Conservation (phyloP, 2,329 filamentous ascomycete species). For the Harringtonia aguacate region DNA sequence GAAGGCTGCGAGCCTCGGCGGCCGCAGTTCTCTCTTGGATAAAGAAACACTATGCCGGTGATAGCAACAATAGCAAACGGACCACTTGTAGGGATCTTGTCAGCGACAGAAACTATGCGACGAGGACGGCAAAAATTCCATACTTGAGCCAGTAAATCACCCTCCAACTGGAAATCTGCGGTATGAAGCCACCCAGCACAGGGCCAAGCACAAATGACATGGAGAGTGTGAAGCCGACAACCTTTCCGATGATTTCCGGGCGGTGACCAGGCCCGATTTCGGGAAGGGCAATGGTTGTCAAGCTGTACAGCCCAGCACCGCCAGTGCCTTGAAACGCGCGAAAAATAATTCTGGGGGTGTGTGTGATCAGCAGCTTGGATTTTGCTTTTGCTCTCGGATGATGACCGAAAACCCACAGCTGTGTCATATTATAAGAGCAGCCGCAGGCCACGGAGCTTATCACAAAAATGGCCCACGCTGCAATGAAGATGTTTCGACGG, state of each 20-base stretch:
- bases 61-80: constrained; percentile 23
- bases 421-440: constrained; percentile 20
- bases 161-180: constrained; percentile 42
- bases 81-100: constrained; percentile 1
- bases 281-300: constrained; percentile 45
- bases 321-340: constrained; percentile 50
- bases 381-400: too few relatives aligned
- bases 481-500: constrained; percentile 23
- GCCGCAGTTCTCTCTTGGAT: constrained; percentile 12
- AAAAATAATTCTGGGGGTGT: constrained; percentile 43
- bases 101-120: neutral
- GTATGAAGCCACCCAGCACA: constrained; percentile 44
- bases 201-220: constrained; percentile 49
- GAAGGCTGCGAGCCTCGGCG: constrained; percentile 3
- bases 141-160: constrained; percentile 55
- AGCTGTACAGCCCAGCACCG: constrained; percentile 49
- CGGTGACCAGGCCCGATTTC: constrained; percentile 43
- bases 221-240: constrained; percentile 45
- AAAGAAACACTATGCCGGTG: constrained; percentile 29
- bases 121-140: too few relatives aligned
- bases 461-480: constrained; percentile 25
- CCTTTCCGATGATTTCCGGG: constrained; percentile 41
- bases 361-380: too few relatives aligned
- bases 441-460: constrained; percentile 30
- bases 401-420: constrained; percentile 17